Base-by-base conservation (phyloP, 2,329 filamentous ascomycete species). In the Fusarium brevicatenulatum region DNA sequence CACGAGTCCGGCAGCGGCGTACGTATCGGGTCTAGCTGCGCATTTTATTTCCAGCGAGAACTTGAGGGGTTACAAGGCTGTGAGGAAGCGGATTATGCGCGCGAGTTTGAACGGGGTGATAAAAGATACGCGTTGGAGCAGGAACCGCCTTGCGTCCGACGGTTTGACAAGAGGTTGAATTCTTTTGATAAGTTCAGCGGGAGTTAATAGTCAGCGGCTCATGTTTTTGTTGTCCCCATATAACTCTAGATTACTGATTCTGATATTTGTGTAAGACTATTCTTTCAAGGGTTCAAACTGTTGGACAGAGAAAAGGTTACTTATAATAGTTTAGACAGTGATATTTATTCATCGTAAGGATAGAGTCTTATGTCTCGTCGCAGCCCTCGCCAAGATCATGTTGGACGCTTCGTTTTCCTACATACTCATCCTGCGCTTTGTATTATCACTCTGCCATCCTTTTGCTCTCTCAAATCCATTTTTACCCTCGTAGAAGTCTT, bases 1-100 rank as follows among this genome's bases (percentile, higher is more conserved):
- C 10, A 63, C 66, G 16, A 68, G 63, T 6, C 44, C 61, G 39
- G 63, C 64, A 7, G 49, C 66, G 2, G 60, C 63, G 0, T 18
- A 56, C 10, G 40, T 65, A 9, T 43, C 60, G 16, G 60, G 63
- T 0, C 60, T 66, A 9, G 63, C 44, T 9, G 63, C 65, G 6
- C 49, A 68, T 19, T 68, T 67, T 5, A n/a, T 53, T 12, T 39
- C 50, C 6, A 39, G 23, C 13, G 23, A 39, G 19, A 28, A 18
- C 15, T 10, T 39, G 6, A 53, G 50, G 4, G 50, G 50, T 0
- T 39, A 0, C 10, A n/a, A 21, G 13, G 23, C 18, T n/a, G 34
- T 39, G 13, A 39, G 19, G 13, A 2, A 10, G 23, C 19, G 23
- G 1, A 28, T 53, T 37, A 23, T 53, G 2, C 4, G 13, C 5